Base-by-base conservation (phyloP, 352 stramenopile species). In the Pythium vanterpoolii region DNA sequence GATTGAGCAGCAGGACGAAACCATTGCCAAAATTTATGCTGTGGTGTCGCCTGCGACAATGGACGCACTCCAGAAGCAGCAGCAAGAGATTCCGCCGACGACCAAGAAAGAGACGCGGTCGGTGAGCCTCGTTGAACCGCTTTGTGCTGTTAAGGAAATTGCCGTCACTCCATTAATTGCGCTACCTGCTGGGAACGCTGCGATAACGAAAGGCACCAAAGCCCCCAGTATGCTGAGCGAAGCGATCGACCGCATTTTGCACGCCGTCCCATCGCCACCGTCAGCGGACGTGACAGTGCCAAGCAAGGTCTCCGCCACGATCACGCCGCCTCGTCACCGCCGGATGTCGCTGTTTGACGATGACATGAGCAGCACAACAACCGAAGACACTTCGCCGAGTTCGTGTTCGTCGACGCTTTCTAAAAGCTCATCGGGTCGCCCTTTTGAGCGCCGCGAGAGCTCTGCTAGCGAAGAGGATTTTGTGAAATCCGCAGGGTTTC, bases 11-110 rank as follows among this genome's bases (percentile, higher is more conserved):
- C 83, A 92, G 61, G 83, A 93, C 61, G 76, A 81, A 44, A 79
- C 84, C 13, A 88, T 93, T 36, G 82, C 81, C 24, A 86, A 89
- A 59, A 91, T 93, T 61, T 93, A 89, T 54, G 75, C 82, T 0
- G 64, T 61, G 19, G 54, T 54, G 27, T 59, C 63, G 4, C 63
- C 57, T 1, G 38, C 39, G 31, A 59, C 60, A 8, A 51, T 60
- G 31, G 38, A 52, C 21, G 53, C 16, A 16, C 26, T 61, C 4
- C 39, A 63, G 34, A 63, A 49, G 48, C 46, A 60, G 19, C 28
- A 52, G 13, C 7, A 23, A n/a, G 36, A 49, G 39, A 34, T 28
- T 24, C 26, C 55, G 13, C 26, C n/a, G n/a, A 11, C 44, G 5
- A 23, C 18, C 1, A 46, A 43, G 18, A 68, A 50, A 30, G 64